These are phyloP conservation scores for Monosporozyma solicola DNA, from an alignment of 805 yeast genomes.

Conservation along the genomic window DNA sequence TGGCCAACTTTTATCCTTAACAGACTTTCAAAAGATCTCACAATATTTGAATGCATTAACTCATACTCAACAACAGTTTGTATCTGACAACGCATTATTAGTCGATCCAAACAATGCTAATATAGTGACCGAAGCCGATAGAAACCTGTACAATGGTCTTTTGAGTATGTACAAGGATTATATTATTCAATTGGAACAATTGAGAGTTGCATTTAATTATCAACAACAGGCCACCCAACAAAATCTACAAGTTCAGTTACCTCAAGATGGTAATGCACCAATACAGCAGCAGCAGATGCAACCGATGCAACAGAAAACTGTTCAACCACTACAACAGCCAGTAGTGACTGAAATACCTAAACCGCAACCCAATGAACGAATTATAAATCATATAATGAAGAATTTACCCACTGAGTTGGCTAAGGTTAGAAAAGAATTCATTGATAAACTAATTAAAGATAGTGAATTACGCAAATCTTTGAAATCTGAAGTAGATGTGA, in stretches of 20 bases:
- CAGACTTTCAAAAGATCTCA: conserved; percentile 8
- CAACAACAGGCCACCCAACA: conserved; percentile 1
- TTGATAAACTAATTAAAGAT: conserved; percentile 14
- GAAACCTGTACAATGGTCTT: conserved; percentile 23
- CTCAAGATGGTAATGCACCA: not conserved
- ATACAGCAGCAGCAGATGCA: not conserved
- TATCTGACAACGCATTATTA: conserved; percentile 20
- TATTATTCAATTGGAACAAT: conserved; percentile 16
- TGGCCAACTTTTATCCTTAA: not conserved
- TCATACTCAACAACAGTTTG: conserved; percentile 17
- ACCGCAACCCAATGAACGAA: conserved; percentile 3
- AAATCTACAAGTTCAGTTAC: not conserved
- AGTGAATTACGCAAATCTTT: conserved; percentile 3
- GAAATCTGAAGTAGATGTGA: conserved; percentile 4
- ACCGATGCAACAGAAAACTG: not conserved
- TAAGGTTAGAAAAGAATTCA: conserved; percentile 20
- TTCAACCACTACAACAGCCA: not conserved
- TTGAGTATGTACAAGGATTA: conserved; percentile 27
- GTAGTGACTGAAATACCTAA: not conserved
- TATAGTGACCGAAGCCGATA: conserved; percentile 22
- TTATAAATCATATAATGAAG: conserved; percentile 16
- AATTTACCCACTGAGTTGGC: conserved; percentile 19
- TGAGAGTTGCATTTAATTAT: conserved; percentile 3
- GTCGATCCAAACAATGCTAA: conserved; percentile 10
- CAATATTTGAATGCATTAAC: conserved; percentile 18